Evolutionary conservation across 371 early-diverging fungal species (phyloP).

Genomic region (Mortierella sp.): DNA sequence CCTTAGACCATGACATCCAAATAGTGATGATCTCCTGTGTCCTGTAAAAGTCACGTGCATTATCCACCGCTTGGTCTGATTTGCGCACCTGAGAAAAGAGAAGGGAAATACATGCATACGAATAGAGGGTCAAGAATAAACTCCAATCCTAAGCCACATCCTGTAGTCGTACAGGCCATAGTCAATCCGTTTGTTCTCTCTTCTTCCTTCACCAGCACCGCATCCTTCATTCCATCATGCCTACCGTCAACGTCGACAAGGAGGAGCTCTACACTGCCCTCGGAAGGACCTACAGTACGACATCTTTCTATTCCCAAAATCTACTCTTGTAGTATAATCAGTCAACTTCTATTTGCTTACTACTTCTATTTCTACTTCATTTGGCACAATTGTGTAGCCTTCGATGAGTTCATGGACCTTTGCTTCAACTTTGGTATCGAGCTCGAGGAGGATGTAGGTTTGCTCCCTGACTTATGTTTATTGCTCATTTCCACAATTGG

Average conservation of each 20-base stretch:
- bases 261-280: constrained; percentile 87
- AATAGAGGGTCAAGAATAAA: not conserved
- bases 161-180: not conserved
- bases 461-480: not conserved
- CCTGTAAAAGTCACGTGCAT: constrained; percentile 14
- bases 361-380: not conserved
- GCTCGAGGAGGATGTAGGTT: constrained; percentile 95
- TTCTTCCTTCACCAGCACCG: not conserved
- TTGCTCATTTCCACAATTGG: not conserved
- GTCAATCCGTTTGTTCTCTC: not conserved
- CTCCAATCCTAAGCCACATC: constrained; percentile 11
- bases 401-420: constrained; percentile 94
- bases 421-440: constrained; percentile 99
- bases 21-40: not conserved
- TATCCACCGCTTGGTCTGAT: constrained; percentile 12
- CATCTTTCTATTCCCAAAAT: not conserved
- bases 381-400: constrained; percentile 59
- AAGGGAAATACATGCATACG: constrained; percentile 12
- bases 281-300: constrained; percentile 82
- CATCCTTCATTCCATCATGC: constrained; percentile 65
- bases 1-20: not conserved
- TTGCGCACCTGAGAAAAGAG: constrained; percentile 46
- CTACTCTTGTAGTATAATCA: not conserved
- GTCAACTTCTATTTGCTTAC: constrained; percentile 7
- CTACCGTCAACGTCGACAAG: constrained; percentile 95